Base-by-base conservation (phyloP, 345 rosid genomes). In the Cochlearia excelsa region DNA sequence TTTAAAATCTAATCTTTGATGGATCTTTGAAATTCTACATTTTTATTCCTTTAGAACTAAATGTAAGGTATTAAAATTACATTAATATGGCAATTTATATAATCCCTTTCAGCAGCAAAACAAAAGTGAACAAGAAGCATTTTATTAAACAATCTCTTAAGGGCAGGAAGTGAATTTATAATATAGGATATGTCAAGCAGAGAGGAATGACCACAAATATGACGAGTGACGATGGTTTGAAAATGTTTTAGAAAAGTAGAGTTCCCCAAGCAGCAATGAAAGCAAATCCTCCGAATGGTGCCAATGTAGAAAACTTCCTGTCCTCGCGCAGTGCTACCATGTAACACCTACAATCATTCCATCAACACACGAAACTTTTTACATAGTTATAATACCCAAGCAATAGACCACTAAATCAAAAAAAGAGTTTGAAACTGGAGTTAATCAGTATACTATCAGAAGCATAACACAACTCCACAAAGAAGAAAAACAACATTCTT, bases 221-320 rank as follows among this genome's bases (percentile, higher is more conserved):
- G 61, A 57, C 23, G 23, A 16, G 23, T 16, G 23, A 16, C 23
- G 23, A 16, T 16, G 23, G 23, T 45, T 48, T 53, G 37, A 16
- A 57, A 60, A 48, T 52, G 28, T 57, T 31, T 75, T 59, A 92
- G 77, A 88, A 80, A 11, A 88, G 75, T 77, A 92, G 70, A 84
- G 85, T 83, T 30, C 78, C 91, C 96, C 98, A 92, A 45, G 84
- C 96, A 44, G 79, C 93, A 9, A 88, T 65, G 57, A 92, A 86
- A 7, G 95, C 95, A 61, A 89, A 81, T 39, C 95, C 97, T 28
- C 99, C 97, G 58, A 86, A 77, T 30, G 99, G 97, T 63, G 97
- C 95, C 54, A 87, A 53, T 10, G 62, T 73, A n/a, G 95, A 75
- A 74, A 76, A 93, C 65, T 81, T 80, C 61, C 89, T 76, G 79